Evolutionary conservation across 2,329 filamentous ascomycete species (phyloP).

Genomic region (Periconia sp.): DNA sequence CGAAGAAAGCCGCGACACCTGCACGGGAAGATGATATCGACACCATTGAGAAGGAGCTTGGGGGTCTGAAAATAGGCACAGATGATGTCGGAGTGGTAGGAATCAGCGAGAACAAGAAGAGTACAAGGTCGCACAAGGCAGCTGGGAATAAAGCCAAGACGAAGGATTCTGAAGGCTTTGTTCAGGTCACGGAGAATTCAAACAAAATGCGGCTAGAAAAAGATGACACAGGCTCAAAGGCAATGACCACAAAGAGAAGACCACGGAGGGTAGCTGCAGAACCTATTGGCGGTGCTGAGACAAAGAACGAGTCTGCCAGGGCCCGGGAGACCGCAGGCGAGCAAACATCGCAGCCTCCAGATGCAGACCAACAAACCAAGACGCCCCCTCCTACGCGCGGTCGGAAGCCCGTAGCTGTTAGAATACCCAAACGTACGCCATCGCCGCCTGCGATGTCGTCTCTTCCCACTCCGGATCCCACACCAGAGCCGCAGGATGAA

Average conservation of each 20-base stretch:
- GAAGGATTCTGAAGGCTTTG: no score
- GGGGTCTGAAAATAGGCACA: background rate
- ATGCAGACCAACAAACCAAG: constrained; percentile 2
- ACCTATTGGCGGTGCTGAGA: constrained; percentile 1
- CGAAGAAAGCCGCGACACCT: background rate
- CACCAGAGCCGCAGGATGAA: constrained; percentile 29
- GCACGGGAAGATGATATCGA: background rate
- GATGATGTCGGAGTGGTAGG: background rate
- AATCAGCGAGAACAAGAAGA: constrained; percentile 5
- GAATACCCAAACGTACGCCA: constrained; percentile 14
- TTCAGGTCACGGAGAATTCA: no score
- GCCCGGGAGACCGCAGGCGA: constrained; percentile 1
- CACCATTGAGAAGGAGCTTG: constrained; percentile 1
- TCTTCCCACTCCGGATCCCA: constrained; percentile 13
- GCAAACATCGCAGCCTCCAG: constrained; percentile 5
- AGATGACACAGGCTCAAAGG: background rate
- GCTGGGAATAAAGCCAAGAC: no score
- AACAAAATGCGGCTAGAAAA: constrained; percentile 10
- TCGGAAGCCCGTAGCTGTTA: constrained; percentile 16
- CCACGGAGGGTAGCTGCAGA: constrained; percentile 1
- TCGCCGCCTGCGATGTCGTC: constrained; percentile 13
- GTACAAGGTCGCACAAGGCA: background rate
- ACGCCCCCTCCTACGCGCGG: constrained; percentile 13
- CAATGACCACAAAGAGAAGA: background rate
- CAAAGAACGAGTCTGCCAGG: constrained; percentile 17